Base-by-base conservation (phyloP, 768 basidiomycete genomes). In the Suillus plorans region DNA sequence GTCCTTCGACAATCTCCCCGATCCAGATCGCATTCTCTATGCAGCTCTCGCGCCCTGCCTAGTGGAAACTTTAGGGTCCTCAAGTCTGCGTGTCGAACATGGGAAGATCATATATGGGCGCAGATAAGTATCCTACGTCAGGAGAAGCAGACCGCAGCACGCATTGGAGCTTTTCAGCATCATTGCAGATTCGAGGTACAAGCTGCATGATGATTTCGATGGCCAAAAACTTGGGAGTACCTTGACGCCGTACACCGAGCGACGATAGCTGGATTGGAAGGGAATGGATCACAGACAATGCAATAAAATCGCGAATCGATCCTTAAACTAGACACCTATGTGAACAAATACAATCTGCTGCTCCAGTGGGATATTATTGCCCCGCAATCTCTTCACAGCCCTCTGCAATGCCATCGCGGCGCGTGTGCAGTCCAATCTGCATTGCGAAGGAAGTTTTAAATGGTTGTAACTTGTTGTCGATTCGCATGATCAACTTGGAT, bases 161-260 rank as follows among this genome's bases (percentile, higher is more conserved):
- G 88, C 90, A 0, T 76, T 98, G 65, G 81, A 89, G 53, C 82
- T 98, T 5, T 87, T 87, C n/a, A 94, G 92, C 68, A 80, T 92
- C 39, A 89, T 98, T 7, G 95, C 94, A 0, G 94, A 95, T 74
- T 93, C 94, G 65, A 85, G 92, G 52, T 91, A 92, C 77, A 86
- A 86, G 69, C 77, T 97, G 16, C 95, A 95, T 70, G 87, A 92
- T 68, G 94, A 94, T 74, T 97, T 84, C 55, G 83, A 85, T 36
- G 87, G 87, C 9, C 80, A 85, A 47, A 78, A 84, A 64, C 74
- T 97, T 52, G 81, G 9, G 89, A 89, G 64, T 97, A 97, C 73
- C 77, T 97, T 41, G 83, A 82, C 0, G 86, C 86, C 8, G 87
- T 98, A 20, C 79, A 90, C 56, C 84, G 85, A 66, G 91, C 90